Conservation (phyloP, 805 yeast species). For the Blastobotrys peoriensis region DNA sequence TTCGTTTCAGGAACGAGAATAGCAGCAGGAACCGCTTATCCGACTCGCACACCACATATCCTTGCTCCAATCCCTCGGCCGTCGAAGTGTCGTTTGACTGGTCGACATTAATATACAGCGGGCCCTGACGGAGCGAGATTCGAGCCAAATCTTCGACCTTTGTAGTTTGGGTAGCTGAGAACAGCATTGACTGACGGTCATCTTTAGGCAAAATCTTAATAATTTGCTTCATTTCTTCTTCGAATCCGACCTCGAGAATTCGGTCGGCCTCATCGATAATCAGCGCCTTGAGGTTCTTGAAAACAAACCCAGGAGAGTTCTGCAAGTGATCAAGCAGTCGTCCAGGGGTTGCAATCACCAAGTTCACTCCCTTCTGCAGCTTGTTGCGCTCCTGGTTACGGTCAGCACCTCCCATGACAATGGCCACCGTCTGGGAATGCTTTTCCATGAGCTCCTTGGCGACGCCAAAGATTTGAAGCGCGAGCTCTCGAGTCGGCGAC, state of each 20-base stretch:
- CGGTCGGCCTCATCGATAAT: constrained; percentile 98
- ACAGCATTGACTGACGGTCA: constrained; percentile 92
- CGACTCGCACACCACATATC: constrained; percentile 95
- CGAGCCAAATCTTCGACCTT: constrained; percentile 98
- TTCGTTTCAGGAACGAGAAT: constrained; percentile 90
- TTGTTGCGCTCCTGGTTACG: constrained; percentile 97
- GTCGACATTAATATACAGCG: constrained; percentile 88
- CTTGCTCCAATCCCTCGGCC: constrained; percentile 96
- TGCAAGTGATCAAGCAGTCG: constrained; percentile 93
- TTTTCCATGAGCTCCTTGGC: constrained; percentile 88
- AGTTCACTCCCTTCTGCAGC: constrained; percentile 85
- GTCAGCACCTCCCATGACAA: constrained; percentile 98
- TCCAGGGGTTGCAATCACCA: constrained; percentile 96
- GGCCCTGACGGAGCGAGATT: constrained; percentile 90
- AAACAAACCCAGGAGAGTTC: constrained; percentile 88
- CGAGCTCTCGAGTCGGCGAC: constrained; percentile 96
- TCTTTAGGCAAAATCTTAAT: constrained; percentile 88
- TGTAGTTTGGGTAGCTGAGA: constrained; percentile 99
- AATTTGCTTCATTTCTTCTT: constrained; percentile 97
- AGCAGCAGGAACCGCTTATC: constrained; percentile 87
- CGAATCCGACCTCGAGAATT: constrained; percentile 95
- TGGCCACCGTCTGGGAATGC: constrained; percentile 91
- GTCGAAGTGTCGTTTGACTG: constrained; percentile 79
- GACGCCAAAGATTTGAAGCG: constrained; percentile 95
- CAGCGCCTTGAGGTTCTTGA: constrained; percentile 88